phyloP scores from a whole-genome alignment of 345 rosid genomes.

The Syzygium aromaticum region DNA sequence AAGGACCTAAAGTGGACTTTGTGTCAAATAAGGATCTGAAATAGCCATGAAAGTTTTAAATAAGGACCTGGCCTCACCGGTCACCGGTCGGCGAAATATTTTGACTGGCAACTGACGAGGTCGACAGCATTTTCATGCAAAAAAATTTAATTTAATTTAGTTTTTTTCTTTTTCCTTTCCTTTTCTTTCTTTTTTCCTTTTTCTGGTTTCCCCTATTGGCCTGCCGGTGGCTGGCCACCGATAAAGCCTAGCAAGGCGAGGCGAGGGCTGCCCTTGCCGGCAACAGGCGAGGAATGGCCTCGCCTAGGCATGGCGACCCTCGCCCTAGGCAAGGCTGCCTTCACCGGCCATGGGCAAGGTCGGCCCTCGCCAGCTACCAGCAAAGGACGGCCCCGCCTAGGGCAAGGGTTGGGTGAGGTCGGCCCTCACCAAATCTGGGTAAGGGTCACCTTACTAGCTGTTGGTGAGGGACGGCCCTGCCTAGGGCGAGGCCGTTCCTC shows the following conservation, averaged over 20 bases:
- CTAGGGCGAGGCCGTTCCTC: not conserved
- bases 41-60: not conserved
- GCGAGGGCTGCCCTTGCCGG: not conserved
- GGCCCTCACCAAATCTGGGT: too few species aligned
- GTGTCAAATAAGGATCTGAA: not conserved
- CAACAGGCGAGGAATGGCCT: not conserved
- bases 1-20: too few species aligned
- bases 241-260: not conserved
- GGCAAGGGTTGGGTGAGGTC: not conserved
- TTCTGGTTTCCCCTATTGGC: too few species aligned
- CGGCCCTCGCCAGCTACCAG: not conserved
- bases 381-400: not conserved
- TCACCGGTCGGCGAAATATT: too few species aligned
- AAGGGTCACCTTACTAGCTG: too few species aligned
- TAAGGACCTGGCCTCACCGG: not conserved
- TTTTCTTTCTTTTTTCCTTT: too few species aligned
- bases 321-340: fast-evolving
- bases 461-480: not conserved
- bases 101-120: too few species aligned
- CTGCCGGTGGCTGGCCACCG: fast-evolving
- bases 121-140: not conserved
- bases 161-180: too few species aligned
- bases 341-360: not conserved
- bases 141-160: too few species aligned
- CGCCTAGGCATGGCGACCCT: not conserved